These are phyloP conservation scores for Kregervanrija delftensis DNA, from an alignment of 805 yeast species.

Conservation along the genomic window DNA sequence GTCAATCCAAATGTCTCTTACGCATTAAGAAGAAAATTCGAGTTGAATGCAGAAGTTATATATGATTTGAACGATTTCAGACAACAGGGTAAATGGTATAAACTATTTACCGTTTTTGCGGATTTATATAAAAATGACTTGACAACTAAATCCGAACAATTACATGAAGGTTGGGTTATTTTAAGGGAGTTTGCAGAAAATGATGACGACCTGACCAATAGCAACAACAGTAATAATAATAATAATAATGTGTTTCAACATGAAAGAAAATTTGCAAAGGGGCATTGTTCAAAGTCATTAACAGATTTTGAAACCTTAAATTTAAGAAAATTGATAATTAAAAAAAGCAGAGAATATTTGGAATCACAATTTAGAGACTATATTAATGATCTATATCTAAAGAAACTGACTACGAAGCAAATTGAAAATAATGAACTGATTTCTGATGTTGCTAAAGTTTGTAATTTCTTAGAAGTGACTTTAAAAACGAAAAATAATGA, in stretches of 20 bases:
- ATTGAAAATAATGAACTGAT: constrained; percentile 25
- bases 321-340: constrained; percentile 40
- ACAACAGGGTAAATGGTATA: constrained; percentile 43
- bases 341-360: constrained; percentile 51
- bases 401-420: constrained; percentile 19
- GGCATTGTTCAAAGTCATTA: constrained; percentile 20
- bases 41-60: constrained; percentile 65
- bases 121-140: constrained; percentile 50
- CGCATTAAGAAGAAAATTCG: constrained; percentile 47
- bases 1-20: constrained; percentile 33
- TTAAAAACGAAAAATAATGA: constrained; percentile 31
- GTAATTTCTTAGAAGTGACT: constrained; percentile 48
- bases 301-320: constrained; percentile 26
- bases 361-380: constrained; percentile 74
- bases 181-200: constrained; percentile 40
- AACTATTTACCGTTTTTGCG: constrained; percentile 53
- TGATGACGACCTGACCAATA: constrained; percentile 14
- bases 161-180: constrained; percentile 70
- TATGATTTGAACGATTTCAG: constrained; percentile 67
- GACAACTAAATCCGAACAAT: constrained; percentile 62
- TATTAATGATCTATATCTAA: constrained; percentile 57
- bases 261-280: constrained; percentile 29
- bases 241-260: constrained; percentile 4
- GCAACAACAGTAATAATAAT: neutral
- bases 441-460: constrained; percentile 61